phyloP scores from a whole-genome alignment of 2,329 filamentous ascomycete species.

The Pseudogymnoascus sp. region DNA sequence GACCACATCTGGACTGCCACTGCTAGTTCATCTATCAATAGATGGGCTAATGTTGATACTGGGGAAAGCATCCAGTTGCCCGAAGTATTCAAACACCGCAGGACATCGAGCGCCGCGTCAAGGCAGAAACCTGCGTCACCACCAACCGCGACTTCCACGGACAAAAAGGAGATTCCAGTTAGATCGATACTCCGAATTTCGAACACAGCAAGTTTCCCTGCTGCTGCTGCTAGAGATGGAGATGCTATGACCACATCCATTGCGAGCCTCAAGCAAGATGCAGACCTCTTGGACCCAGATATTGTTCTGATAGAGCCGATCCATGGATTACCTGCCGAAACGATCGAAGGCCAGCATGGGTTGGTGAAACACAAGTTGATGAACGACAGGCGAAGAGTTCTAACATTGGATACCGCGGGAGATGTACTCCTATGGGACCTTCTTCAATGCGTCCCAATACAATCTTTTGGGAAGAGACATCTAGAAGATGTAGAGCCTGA shows the following conservation, averaged over 20 bases:
- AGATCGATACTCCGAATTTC: conserved; percentile 77
- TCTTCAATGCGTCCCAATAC: conserved; percentile 76
- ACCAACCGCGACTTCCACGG: conserved; percentile 28
- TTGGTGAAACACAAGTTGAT: conserved; percentile 88
- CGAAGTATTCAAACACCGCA: conserved; percentile 44
- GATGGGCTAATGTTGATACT: conserved; percentile 76
- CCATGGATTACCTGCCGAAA: conserved; percentile 64
- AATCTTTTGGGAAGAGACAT: conserved; percentile 90
- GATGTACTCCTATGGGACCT: conserved; percentile 96
- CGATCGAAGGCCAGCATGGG: conserved; percentile 91
- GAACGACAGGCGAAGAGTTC: conserved; percentile 80
- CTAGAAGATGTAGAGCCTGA: conserved; percentile 84
- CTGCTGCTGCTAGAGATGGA: conserved; percentile 43
- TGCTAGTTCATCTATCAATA: conserved; percentile 66
- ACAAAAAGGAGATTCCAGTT: conserved; percentile 64
- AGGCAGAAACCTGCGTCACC: conserved; percentile 33
- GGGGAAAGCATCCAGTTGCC: conserved; percentile 62
- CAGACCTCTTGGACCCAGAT: conserved; percentile 46
- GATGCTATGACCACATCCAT: conserved; percentile 48
- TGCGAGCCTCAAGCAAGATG: conserved; percentile 49
- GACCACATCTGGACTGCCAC: conserved; percentile 65
- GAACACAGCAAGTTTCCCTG: conserved; percentile 72
- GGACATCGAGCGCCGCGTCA: conserved; percentile 40
- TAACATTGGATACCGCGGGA: conserved; percentile 90
- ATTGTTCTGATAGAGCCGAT: conserved; percentile 53